phyloP scores from a whole-genome alignment of 768 basidiomycete species.

The Termitomyces sp. region DNA sequence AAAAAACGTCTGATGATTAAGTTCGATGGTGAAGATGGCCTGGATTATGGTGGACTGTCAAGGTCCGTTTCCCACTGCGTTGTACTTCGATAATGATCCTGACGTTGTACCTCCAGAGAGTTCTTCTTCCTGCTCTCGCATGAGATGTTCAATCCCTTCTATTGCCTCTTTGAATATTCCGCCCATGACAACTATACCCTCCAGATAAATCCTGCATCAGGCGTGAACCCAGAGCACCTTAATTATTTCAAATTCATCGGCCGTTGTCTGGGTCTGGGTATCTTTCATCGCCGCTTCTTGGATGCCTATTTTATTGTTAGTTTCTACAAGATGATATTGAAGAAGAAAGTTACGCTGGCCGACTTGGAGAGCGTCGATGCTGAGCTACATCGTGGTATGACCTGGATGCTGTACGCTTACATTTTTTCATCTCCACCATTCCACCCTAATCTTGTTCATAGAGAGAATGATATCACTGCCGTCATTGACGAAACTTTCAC shows the following conservation, averaged over 20 bases:
- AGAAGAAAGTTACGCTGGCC: slow-evolving; percentile 92
- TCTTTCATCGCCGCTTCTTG: slow-evolving; percentile 98
- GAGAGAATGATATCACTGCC: slow-evolving; percentile 98
- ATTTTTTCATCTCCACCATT: background rate
- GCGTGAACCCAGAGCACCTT: slow-evolving; percentile 97
- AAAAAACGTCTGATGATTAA: slow-evolving; percentile 99
- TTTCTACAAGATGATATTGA: slow-evolving; percentile 99
- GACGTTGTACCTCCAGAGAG: slow-evolving; percentile 55
- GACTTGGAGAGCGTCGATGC: slow-evolving; percentile 97
- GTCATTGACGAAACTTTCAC: slow-evolving; percentile 98
- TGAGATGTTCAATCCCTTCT: slow-evolving; percentile 99
- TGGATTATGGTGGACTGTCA: slow-evolving; percentile 98
- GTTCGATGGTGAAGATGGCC: slow-evolving; percentile 98
- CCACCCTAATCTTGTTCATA: slow-evolving; percentile 26
- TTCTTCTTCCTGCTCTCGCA: slow-evolving; percentile 99
- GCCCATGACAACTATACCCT: slow-evolving; percentile 99
- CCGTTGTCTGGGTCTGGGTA: slow-evolving; percentile 89
- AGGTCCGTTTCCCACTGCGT: slow-evolving; percentile 49
- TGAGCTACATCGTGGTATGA: slow-evolving; percentile 90
- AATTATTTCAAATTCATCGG: slow-evolving; percentile 99
- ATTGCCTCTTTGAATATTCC: slow-evolving; percentile 99
- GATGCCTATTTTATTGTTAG: slow-evolving; percentile 99
- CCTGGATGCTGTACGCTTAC: slow-evolving; percentile 94
- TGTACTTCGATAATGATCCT: slow-evolving; percentile 4
- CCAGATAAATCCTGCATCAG: slow-evolving; percentile 97